Evolutionary conservation across 495 filamentous ascomycete genomes (phyloP).

Genomic region (Letharia lupina): DNA sequence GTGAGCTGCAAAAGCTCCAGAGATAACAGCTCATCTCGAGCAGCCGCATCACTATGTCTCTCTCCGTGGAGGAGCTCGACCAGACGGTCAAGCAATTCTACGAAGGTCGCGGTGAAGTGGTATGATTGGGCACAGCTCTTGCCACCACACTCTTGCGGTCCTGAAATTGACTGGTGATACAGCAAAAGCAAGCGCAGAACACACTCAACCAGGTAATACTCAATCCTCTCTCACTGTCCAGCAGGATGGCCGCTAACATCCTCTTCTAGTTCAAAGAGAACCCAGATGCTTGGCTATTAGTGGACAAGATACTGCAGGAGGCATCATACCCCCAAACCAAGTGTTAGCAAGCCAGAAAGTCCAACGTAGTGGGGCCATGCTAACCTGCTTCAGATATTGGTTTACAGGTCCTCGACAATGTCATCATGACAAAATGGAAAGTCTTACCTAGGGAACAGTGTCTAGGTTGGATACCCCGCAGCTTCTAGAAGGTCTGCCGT

Average conservation of each 20-base stretch:
- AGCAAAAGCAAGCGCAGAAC: conserved; percentile 97
- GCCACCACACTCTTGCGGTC: background rate
- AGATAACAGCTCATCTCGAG: conserved; percentile 5
- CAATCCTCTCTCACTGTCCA: background rate
- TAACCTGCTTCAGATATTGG: conserved; percentile 67
- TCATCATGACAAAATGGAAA: conserved; percentile 99
- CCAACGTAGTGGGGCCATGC: conserved; percentile 25
- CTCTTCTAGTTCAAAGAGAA: conserved; percentile 86
- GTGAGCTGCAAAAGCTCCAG: background rate
- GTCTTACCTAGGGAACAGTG: conserved; percentile 92
- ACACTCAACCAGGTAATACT: conserved; percentile 81
- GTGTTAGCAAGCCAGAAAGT: conserved; percentile 49
- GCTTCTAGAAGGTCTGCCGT: background rate
- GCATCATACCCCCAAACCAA: conserved; percentile 92
- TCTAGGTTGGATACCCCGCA: conserved; percentile 51
- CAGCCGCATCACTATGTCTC: conserved; percentile 43
- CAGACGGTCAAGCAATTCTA: conserved; percentile 92
- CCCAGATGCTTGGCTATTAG: conserved; percentile 92
- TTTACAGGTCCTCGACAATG: conserved; percentile 91
- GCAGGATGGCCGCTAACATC: conserved; percentile 27
- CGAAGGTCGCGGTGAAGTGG: conserved; percentile 86
- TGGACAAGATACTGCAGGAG: conserved; percentile 88
- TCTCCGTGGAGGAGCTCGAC: conserved; percentile 87
- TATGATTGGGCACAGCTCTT: conserved; percentile 37
- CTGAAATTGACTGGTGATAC: conserved; percentile 25